These are phyloP conservation scores for Mallotus nudiflorus DNA, from an alignment of 345 rosid species.

Conservation along the genomic window DNA sequence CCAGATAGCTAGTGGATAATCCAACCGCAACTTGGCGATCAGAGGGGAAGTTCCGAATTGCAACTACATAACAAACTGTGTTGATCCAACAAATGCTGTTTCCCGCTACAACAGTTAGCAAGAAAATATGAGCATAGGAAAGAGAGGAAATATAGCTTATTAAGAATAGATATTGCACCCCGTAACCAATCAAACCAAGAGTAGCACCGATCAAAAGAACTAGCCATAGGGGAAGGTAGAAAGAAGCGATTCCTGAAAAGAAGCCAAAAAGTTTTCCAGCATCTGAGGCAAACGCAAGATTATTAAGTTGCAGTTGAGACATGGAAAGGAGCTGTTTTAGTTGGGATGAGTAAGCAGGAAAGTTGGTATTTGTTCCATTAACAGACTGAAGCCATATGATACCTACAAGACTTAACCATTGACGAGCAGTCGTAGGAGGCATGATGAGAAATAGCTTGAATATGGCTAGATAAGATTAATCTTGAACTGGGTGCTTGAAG, in stretches of 20 bases:
- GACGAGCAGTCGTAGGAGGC: conserved; percentile 24
- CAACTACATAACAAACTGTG: conserved; percentile 66
- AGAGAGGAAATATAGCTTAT: conserved; percentile 40
- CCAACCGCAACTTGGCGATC: conserved; percentile 71
- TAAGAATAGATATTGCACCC: conserved; percentile 71
- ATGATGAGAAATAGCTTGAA: too few relatives aligned
- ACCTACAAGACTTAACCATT: conserved; percentile 77
- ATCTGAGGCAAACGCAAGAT: conserved; percentile 89
- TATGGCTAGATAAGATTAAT: too few relatives aligned
- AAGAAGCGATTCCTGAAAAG: conserved; percentile 78
- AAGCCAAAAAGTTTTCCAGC: conserved; percentile 90
- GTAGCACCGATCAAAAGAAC: conserved; percentile 70
- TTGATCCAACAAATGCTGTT: conserved; percentile 98
- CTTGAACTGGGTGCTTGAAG: too few relatives aligned
- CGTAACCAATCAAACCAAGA: conserved; percentile 73
- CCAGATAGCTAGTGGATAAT: conserved; percentile 70
- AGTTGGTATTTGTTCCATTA: conserved; percentile 76
- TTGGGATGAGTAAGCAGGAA: conserved; percentile 89
- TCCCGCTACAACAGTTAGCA: conserved; percentile 71
- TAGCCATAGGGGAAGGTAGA: conserved; percentile 64
- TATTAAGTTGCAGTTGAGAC: conserved; percentile 77
- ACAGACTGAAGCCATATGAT: conserved; percentile 79
- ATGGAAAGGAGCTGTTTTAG: conserved; percentile 69
- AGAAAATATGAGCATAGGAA: conserved; percentile 54
- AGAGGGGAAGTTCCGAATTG: conserved; percentile 49